A percentile compares a stretch with the other conserved stretches of the same genome.
phyloP scores from a whole-genome alignment of 2,329 filamentous ascomycete species.

The Hypoxylon rubiginosum region DNA sequence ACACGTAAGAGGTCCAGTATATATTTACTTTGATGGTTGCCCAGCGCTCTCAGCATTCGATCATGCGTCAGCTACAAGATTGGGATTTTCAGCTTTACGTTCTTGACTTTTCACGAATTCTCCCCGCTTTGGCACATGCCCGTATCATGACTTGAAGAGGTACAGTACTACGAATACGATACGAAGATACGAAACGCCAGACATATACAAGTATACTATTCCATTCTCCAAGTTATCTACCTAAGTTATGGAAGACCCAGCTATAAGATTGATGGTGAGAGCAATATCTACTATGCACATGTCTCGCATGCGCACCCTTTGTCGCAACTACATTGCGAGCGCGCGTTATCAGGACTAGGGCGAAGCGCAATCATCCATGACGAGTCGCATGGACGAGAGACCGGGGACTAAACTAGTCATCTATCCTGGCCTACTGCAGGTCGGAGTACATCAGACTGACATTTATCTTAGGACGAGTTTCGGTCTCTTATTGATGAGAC shows the following conservation, averaged over 20 bases:
- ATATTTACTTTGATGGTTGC: background rate
- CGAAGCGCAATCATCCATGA: background rate
- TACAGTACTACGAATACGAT: background rate
- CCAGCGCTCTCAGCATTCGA: background rate
- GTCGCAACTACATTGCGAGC: slow-evolving; percentile 1
- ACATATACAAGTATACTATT: slow-evolving; percentile 1
- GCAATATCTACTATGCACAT: background rate
- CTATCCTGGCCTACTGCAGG: background rate
- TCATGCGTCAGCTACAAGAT: slow-evolving; percentile 29
- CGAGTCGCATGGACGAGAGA: background rate
- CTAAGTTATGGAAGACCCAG: slow-evolving; percentile 38
- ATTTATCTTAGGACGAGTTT: slow-evolving; percentile 71
- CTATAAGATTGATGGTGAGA: slow-evolving; percentile 42
- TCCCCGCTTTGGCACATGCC: slow-evolving; percentile 16
- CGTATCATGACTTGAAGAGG: slow-evolving; percentile 9
- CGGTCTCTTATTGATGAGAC: slow-evolving; percentile 82
- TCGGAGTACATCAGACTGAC: background rate
- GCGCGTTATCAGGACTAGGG: background rate
- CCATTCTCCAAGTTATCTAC: slow-evolving; percentile 7
- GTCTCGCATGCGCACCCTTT: background rate
- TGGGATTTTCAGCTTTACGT: slow-evolving; percentile 20
- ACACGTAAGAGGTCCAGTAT: slow-evolving; percentile 5
- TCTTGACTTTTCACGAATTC: slow-evolving; percentile 28
- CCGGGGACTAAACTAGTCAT: background rate
- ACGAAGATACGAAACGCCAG: too few species aligned